These are phyloP conservation scores for Saitozyma podzolica DNA, from an alignment of 768 basidiomycete genomes.

Conservation along the genomic window DNA sequence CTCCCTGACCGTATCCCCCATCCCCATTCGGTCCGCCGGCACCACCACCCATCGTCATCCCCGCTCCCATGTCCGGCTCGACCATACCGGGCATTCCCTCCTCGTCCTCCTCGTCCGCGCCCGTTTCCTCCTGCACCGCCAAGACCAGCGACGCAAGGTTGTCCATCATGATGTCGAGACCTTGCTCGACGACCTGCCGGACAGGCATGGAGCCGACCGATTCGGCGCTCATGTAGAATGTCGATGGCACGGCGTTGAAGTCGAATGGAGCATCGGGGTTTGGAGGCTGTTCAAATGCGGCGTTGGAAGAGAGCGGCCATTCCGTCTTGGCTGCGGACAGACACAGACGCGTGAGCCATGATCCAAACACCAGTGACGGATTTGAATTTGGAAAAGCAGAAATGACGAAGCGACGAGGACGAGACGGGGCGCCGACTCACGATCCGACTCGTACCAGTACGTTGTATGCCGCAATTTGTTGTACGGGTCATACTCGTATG, in stretches of 20 bases:
- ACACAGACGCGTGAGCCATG: neutral
- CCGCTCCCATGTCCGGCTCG: conserved; percentile 9
- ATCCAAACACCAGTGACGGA: neutral
- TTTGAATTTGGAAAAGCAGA: neutral
- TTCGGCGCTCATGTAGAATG: conserved; percentile 94
- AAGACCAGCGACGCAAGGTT: conserved; percentile 66
- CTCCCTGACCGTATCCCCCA: conserved; percentile 9
- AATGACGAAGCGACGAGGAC: neutral
- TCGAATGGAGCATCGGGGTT: conserved; percentile 79
- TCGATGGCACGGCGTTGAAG: conserved; percentile 78
- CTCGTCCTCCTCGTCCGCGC: conserved; percentile 41
- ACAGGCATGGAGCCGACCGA: conserved; percentile 67
- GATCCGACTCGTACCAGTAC: conserved; percentile 77
- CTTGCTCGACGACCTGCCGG: conserved; percentile 41
- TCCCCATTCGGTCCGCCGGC: conserved; percentile 5
- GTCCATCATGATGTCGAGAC: conserved; percentile 41
- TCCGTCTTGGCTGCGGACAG: conserved; percentile 61
- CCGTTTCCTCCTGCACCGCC: conserved; percentile 54
- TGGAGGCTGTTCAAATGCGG: conserved; percentile 72
- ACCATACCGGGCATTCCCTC: conserved; percentile 15
- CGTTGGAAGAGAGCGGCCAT: conserved; percentile 90
- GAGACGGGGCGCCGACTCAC: conserved; percentile 26
- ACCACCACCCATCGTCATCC: conserved; percentile 6
- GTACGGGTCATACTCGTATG: conserved; percentile 97
- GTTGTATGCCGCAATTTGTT: conserved; percentile 95